A percentile compares a stretch with the other conserved stretches of the same genome.
These are phyloP conservation scores for Nannizzia gypsea DNA, from an alignment of 2,329 filamentous ascomycete genomes.

Conservation along the genomic window DNA sequence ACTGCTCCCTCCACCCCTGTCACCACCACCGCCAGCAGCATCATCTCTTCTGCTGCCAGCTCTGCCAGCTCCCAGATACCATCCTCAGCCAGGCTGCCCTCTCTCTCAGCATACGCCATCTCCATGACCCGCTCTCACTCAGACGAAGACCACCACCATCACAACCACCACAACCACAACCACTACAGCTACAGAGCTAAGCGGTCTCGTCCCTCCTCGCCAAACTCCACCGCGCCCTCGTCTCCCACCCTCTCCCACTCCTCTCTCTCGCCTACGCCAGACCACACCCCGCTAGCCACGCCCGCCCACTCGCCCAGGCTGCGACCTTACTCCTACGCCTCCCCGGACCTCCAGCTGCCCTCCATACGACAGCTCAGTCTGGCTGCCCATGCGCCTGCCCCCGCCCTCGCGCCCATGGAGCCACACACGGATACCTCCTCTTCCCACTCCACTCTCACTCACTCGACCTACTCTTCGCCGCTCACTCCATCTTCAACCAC, in stretches of 20 bases:
- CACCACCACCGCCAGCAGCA: conserved; percentile 12
- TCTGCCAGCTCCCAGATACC: conserved; percentile 20
- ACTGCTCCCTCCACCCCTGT: conserved; percentile 32
- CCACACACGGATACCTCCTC: conserved; percentile 46
- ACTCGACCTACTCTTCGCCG: conserved; percentile 26
- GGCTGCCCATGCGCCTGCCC: conserved; percentile 47
- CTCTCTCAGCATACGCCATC: conserved; percentile 63
- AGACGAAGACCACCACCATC: conserved; percentile 48
- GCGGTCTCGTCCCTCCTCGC: conserved; percentile 83
- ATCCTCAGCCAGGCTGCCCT: conserved; percentile 51
- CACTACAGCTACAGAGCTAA: conserved; percentile 48
- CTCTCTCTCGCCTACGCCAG: conserved; percentile 86
- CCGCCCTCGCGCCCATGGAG: conserved; percentile 60
- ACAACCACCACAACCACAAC: conserved; percentile 15
- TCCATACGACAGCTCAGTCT: conserved; percentile 65
- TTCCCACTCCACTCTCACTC: conserved; percentile 34
- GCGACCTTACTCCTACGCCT: conserved; percentile 51
- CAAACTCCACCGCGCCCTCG: conserved; percentile 87
- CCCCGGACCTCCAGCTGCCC: conserved; percentile 66
- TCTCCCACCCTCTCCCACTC: conserved; percentile 95
- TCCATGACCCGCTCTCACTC: conserved; percentile 62
- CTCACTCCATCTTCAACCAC: conserved; percentile 35
- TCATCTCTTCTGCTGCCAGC: conserved; percentile 32
- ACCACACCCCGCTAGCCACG: conserved; percentile 96
- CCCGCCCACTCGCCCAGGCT: conserved; percentile 89